These are phyloP conservation scores for Ophiocordyceps australis DNA, from an alignment of 2,329 filamentous ascomycete species.

Conservation along the genomic window DNA sequence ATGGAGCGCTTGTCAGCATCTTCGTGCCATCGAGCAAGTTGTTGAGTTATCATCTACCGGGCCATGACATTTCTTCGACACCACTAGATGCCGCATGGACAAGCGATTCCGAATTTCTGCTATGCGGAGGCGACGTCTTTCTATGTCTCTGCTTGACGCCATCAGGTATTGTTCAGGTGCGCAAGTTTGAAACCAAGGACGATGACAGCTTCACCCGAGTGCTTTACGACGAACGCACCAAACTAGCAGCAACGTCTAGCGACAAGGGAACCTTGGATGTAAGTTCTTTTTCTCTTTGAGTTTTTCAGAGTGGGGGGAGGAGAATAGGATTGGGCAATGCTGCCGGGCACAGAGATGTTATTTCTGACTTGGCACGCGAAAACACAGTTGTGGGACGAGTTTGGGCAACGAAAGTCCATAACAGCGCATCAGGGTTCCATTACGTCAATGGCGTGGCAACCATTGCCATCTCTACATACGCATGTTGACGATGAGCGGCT, in stretches of 20 bases:
- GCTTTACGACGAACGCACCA: slow-evolving; percentile 34
- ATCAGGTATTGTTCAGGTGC: slow-evolving; percentile 22
- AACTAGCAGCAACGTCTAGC: slow-evolving; percentile 37
- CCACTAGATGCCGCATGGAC: slow-evolving; percentile 42
- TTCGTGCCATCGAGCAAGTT: slow-evolving; percentile 27
- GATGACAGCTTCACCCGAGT: slow-evolving; percentile 36
- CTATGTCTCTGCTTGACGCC: slow-evolving; percentile 27
- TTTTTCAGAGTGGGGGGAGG: too few species aligned
- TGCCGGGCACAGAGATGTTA: too few species aligned
- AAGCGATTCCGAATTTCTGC: slow-evolving; percentile 35
- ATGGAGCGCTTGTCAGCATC: slow-evolving; percentile 35
- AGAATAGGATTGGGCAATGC: too few species aligned
- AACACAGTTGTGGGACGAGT: slow-evolving; percentile 37
- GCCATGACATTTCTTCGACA: slow-evolving; percentile 30
- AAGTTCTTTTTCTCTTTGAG: slow-evolving; percentile 12
- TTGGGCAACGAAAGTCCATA: slow-evolving; percentile 34
- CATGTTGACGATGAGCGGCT: slow-evolving; percentile 30
- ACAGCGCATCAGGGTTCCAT: slow-evolving; percentile 39
- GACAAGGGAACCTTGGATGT: slow-evolving; percentile 43
- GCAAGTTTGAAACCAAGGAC: slow-evolving; percentile 32
- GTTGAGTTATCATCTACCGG: slow-evolving; percentile 26
- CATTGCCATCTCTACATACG: slow-evolving; percentile 19
- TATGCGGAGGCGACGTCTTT: slow-evolving; percentile 39
- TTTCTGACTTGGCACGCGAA: too few species aligned
- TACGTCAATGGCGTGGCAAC: slow-evolving; percentile 43